Evolutionary conservation across 495 filamentous ascomycete genomes (phyloP), one percentile per base, ranked within the genome.

Genomic region (Penicillium desertorum): DNA sequence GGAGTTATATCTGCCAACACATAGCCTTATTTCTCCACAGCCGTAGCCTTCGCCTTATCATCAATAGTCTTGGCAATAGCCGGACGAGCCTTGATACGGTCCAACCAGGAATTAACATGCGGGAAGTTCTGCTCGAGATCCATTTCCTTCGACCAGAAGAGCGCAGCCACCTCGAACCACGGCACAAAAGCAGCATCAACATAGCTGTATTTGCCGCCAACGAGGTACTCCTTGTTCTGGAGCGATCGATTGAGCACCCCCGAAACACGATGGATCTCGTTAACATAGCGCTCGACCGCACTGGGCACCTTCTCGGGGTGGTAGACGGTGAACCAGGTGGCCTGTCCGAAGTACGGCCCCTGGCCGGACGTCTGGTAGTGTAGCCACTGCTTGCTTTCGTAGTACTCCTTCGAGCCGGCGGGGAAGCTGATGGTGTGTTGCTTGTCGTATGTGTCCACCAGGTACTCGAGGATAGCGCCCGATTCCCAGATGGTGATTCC

Each of bases 391-490:
- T 84, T 83, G 34, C 77, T 74, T 3, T 71, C 71, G 66, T 77
- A 81, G 46, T 71, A 75, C 50, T 85, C 82, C 27, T 66, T 68
- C 2, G 77, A 71, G 34, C 76, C 77, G 14, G 71, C 37, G 5
- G 69, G 60, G 63, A 83, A 87, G 62, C 78, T 84, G 53, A 91
- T 62, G 56, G 78, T 84, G 55, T 83, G 69, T 12, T 82, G 67
- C 52, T 71, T 82, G 71, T 91, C 87, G 73, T 91, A 92, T 17
- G 73, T 79, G 22, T 88, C 85, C 39, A 89, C 64, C n/a, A 91
- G 73, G 65, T 92, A 92, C 55, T 86, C 75, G 60, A 90, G 57
- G 68, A 90, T 89, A 16, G 89, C 88, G 54, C 86, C 88, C 5
- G 83, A 86, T 63, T 91, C 87, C 85, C 86, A 90, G 14, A 91